Evolutionary conservation across 306 rosid species (phyloP), one percentile per base, ranked within the genome.

Genomic region (Spatholobus suberectus): DNA sequence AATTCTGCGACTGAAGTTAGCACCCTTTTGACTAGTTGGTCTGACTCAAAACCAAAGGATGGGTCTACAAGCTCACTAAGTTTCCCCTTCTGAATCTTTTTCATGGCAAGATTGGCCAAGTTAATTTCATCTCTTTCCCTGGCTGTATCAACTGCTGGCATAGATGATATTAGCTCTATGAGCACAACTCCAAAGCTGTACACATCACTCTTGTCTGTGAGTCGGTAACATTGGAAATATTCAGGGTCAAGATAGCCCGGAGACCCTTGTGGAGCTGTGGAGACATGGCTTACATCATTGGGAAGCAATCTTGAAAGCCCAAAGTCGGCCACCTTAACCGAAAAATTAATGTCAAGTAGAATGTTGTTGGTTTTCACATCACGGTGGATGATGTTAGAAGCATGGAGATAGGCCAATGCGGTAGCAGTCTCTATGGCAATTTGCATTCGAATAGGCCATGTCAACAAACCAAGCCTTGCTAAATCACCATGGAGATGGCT

Each of bases 221-320:
- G 92, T 83, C 88, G 89, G 70, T 88, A 90, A 67, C 88, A 83
- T 38, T 90, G 91, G 76, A 88, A 88, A 73, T 94, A 89, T 75
- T 92, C 93, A 9, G 97, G 97, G 43, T 94, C 97, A 20, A 92
- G 87, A 43, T 92, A 91, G 1, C 97, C 96, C 1, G 93, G 98
- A 5, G 91, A 90, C 34, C 98, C 98, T 59, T 91, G 97, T 55
- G 98, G 97, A 69, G 91, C 85, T 11, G 96, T 92, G 55, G 97
- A 92, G 63, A 90, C 90, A 80, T 94, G 97, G n/a, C 87, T 85
- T 10, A 74, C 92, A 65, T 91, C 80, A 6, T 34, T 44, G 1
- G 98, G 96, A 75, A 91, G 85, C 62, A 90, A 49, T 71, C 96
- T 70, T 7, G 97, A 92, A 18, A 94, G 89, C 38, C 98, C 98